A percentile compares a stretch with the other conserved stretches of the same genome.
Evolutionary conservation across 108 stramenopile genomes (phyloP).

Genomic region (Fistulifera pelliculosa): DNA sequence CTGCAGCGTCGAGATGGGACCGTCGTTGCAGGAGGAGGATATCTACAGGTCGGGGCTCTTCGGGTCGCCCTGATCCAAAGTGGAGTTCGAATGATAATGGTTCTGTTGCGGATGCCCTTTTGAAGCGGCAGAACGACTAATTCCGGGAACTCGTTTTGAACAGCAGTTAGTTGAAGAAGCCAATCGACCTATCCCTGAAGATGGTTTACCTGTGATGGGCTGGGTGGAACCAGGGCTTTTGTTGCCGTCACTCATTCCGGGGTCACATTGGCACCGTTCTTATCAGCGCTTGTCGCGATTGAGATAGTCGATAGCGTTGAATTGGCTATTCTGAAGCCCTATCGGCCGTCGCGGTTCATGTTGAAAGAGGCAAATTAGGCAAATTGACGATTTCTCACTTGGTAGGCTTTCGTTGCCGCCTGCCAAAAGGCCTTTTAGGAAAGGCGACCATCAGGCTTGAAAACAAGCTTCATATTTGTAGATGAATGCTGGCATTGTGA

Average conservation of each 20-base stretch:
- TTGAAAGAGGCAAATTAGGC: not conserved
- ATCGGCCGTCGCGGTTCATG: conserved; percentile 30
- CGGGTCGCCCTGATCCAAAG: conserved; percentile 1
- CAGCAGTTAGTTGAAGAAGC: conserved; percentile 22
- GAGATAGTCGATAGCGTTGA: conserved; percentile 24
- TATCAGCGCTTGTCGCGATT: conserved; percentile 37
- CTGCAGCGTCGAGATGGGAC: conserved; percentile 41
- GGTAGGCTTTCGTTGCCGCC: too few relatives aligned
- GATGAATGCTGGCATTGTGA: too few relatives aligned
- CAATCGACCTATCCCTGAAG: conserved; percentile 54
- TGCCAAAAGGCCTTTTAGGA: too few relatives aligned
- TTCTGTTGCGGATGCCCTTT: not conserved
- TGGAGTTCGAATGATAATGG: not conserved
- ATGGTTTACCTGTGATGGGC: conserved; percentile 54
- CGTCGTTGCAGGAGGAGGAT: conserved; percentile 46
- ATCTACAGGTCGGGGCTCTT: conserved; percentile 42
- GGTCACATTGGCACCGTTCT: conserved; percentile 46
- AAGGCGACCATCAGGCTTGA: too few relatives aligned
- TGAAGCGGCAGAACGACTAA: conserved; percentile 3
- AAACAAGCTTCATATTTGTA: too few relatives aligned
- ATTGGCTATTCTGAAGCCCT: conserved; percentile 22
- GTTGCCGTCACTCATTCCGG: conserved; percentile 50
- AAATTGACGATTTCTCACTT: too few relatives aligned
- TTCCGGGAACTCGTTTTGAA: not conserved
- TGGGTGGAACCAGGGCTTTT: conserved; percentile 31